These are phyloP conservation scores for Eucalyptus rudis DNA, from an alignment of 345 rosid genomes.

Conservation along the genomic window DNA sequence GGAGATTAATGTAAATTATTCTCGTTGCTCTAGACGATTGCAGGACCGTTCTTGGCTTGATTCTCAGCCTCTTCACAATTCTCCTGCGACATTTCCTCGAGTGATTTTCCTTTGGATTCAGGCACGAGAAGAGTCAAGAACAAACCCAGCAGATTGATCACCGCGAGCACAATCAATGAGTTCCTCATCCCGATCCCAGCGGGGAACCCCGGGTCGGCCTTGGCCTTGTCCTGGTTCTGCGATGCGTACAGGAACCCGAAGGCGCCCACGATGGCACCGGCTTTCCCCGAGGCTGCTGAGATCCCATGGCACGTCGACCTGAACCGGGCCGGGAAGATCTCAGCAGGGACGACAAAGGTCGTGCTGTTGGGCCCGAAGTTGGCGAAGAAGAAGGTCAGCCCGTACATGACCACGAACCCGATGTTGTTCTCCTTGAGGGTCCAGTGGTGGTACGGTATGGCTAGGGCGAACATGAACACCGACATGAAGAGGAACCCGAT, in stretches of 20 bases:
- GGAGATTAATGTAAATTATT: not conserved
- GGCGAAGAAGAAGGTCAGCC: not conserved
- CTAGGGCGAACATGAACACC: conserved; percentile 8
- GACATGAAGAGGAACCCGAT: conserved; percentile 12
- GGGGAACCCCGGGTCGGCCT: not conserved
- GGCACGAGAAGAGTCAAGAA: conserved; percentile 6
- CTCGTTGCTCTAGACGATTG: not conserved
- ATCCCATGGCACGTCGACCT: conserved; percentile 4
- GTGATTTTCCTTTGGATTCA: conserved; percentile 5
- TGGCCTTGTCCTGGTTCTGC: not conserved
- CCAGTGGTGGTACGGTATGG: conserved; percentile 8
- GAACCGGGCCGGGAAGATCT: not conserved
- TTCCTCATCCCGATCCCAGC: conserved; percentile 2
- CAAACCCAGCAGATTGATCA: conserved; percentile 1
- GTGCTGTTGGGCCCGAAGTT: conserved; percentile 6
- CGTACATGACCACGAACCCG: not conserved
- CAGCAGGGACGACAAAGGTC: not conserved
- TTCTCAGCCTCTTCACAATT: not conserved
- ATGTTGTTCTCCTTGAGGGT: not conserved
- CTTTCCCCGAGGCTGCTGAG: not conserved
- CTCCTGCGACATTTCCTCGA: not conserved
- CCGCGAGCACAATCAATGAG: conserved; percentile 1
- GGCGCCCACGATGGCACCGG: not conserved
- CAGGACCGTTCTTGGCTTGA: not conserved
- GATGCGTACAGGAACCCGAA: not conserved